Evolutionary conservation across 169 alveolate genomes (phyloP), one percentile per base, ranked within the genome.

Genomic region (Plasmodium coatneyi): DNA sequence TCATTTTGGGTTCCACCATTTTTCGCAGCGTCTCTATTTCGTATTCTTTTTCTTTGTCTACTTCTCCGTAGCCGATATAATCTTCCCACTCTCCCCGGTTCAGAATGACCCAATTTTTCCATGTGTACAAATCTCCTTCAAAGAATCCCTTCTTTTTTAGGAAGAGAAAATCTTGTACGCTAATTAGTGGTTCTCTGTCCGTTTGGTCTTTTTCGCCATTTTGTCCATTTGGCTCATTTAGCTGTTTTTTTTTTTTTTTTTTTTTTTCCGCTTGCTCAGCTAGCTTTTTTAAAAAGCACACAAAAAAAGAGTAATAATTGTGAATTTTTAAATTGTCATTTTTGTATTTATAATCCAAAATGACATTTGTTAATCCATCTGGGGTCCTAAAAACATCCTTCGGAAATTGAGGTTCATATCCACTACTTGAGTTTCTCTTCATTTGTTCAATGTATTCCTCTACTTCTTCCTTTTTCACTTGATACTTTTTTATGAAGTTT

Each of bases 61-160:
- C 49, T 19, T 30, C 41, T 28, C 39, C 82, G 60, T 74, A 84
- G 49, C 83, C 86, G 32, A 46, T 80, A 3, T 30, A 43, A 70
- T 66, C 93, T 83, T 70, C 66, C 92, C 95, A 96, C 81, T 89
- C 94, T 7, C 97, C 97, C 5, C 92, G 92, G n/a, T 95, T 93
- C 6, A 96, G 49, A 3, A 96, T 19, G 30, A 95, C 96, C 97
- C 97, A 96, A 72, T 96, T 96, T 49, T 96, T 87, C 97, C 97
- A 96, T 16, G 96, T 95, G 46, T 93, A 81, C 39, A 92, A 71
- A 1, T 96, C 96, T 5, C 97, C 97, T 34, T 95, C 97, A 46
- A 96, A 83, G 36, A 96, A 43, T 1, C 97, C 97, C 66, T 95
- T 93, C 52, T 87, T 92, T 66, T 87, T 95, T 32, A 96, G 83